phyloP scores from a whole-genome alignment of 768 basidiomycete species.

The Tephrocybe sp. region DNA sequence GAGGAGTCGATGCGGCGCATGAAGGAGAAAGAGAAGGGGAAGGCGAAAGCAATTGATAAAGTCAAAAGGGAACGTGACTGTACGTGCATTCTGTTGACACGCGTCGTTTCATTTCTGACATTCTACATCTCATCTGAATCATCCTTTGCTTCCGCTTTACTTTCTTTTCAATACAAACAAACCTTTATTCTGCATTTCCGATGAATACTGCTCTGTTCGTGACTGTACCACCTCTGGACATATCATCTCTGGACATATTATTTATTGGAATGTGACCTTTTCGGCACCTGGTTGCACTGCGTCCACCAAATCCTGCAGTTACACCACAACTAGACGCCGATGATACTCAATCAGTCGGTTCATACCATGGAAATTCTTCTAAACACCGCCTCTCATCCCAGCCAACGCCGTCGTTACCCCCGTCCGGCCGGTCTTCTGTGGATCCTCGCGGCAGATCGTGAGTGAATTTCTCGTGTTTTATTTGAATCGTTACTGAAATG shows the following conservation, averaged over 20 bases:
- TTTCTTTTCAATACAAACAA: conserved; percentile 1
- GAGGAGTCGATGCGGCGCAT: conserved; percentile 76
- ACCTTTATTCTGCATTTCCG: not conserved
- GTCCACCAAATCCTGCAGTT: conserved; percentile 20
- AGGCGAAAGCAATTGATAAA: conserved; percentile 68
- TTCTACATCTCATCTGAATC: conserved; percentile 16
- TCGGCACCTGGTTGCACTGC: not conserved
- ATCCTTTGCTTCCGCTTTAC: conserved; percentile 5
- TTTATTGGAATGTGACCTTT: not conserved
- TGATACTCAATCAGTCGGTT: conserved; percentile 41
- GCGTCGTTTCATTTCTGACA: conserved; percentile 21
- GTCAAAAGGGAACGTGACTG: conserved; percentile 75
- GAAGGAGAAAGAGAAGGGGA: conserved; percentile 76
- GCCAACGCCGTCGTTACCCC: conserved; percentile 41
- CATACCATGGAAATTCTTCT: conserved; percentile 28
- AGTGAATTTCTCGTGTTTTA: conserved; percentile 23
- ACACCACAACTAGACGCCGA: conserved; percentile 55
- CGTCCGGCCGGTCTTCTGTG: conserved; percentile 53
- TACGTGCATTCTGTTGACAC: conserved; percentile 43
- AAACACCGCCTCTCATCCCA: conserved; percentile 52
- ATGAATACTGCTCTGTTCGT: not conserved
- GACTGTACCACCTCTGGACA: not conserved
- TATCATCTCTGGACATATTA: too few relatives aligned
- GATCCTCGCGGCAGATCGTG: conserved; percentile 62
- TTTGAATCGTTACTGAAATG: conserved; percentile 4